These are phyloP conservation scores for grape (Vitis vinifera) DNA, from an alignment of 164 flowering plant genomes.

Conservation along the genomic window ASM3070453v1 NC_081814.1:16449501-16450000, in stretches of 20 bases:
- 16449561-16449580: no score
- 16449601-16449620: not conserved
- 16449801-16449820: constrained; percentile 24
- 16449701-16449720: constrained; percentile 19
- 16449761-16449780: constrained; percentile 66
- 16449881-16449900: constrained; percentile 1
- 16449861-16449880: constrained; percentile 26
- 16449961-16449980: constrained; percentile 9
- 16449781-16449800: constrained; percentile 43
- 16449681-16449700: constrained; percentile 21
- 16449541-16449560: no score
- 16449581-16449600: no score
- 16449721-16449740: constrained; percentile 37
- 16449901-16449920: constrained; percentile 4
- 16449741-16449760: constrained; percentile 65
- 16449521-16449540: no score
- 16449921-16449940: constrained; percentile 1
- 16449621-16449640: not conserved
- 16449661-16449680: constrained; percentile 21
- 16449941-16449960: constrained; percentile 7
- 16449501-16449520: no score
- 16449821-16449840: constrained; percentile 43
- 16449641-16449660: constrained; percentile 40
- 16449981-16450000: not conserved
- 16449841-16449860: constrained; percentile 32